Percentiles rank a stretch among this genome's conserved stretches.
These are phyloP conservation scores for Geotrichum phurueaensis DNA, from an alignment of 1,139 yeast genomes.

Conservation along the genomic window DNA sequence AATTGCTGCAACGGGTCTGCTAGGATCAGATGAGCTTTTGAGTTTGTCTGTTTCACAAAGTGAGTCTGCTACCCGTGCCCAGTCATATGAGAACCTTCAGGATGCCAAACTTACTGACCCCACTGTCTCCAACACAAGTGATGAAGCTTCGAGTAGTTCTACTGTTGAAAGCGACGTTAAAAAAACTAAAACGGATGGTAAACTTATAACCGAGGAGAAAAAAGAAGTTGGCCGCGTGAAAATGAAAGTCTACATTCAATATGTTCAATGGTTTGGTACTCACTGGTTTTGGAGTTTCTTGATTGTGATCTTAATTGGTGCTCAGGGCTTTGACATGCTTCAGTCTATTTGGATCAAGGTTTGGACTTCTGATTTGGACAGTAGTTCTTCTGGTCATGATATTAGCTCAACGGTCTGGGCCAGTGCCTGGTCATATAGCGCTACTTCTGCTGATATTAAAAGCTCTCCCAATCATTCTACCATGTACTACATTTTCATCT, in stretches of 20 bases:
- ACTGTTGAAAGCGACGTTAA: slow-evolving; percentile 17
- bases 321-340: slow-evolving; percentile 53
- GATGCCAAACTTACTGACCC: slow-evolving; percentile 32
- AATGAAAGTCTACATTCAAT: slow-evolving; percentile 59
- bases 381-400: slow-evolving; percentile 28
- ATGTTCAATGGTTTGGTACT: slow-evolving; percentile 61
- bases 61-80: slow-evolving; percentile 48
- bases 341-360: slow-evolving; percentile 82
- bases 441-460: slow-evolving; percentile 39
- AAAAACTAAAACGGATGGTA: slow-evolving; percentile 40
- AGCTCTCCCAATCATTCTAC: slow-evolving; percentile 44
- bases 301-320: slow-evolving; percentile 42
- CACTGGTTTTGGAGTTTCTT: slow-evolving; percentile 45
- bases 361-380: slow-evolving; percentile 49
- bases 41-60: slow-evolving; percentile 34
- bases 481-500: slow-evolving; percentile 59
- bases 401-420: slow-evolving; percentile 55
- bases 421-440: slow-evolving; percentile 68
- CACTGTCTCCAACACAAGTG: slow-evolving; percentile 30
- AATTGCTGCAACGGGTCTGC: slow-evolving; percentile 57
- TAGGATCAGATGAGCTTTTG: slow-evolving; percentile 74
- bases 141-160: slow-evolving; percentile 24
- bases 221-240: slow-evolving; percentile 82
- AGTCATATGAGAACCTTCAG: slow-evolving; percentile 32
- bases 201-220: slow-evolving; percentile 70